Base-by-base conservation (phyloP, 257 asterid genomes). In the Solanum pennellii region DNA sequence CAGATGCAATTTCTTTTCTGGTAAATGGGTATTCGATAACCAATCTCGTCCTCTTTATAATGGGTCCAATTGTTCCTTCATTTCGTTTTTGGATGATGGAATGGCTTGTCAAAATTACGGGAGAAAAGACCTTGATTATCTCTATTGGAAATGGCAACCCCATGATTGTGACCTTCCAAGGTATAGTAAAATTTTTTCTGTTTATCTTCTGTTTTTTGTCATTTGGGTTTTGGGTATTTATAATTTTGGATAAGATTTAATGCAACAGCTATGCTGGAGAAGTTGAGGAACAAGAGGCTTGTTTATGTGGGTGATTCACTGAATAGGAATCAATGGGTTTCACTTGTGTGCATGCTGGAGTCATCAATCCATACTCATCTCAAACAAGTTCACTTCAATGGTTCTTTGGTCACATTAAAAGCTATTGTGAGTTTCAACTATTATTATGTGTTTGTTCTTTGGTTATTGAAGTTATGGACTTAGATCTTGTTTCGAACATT, bases 261-360 rank as follows among this genome's bases (percentile, higher is more conserved):
- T 82, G 95, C 91, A 18, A 92, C 91, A 3, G 69, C 86, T 18
- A 75, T 95, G 88, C 60, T 94, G 92, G 94, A 92, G 93, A 92
- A 89, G 90, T 7, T 94, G 77, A 89, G 94, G 76, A 93, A 92
- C 49, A 95, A 93, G 84, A 95, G 91, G 90, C 69, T 95, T 25
- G 88, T 93, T 12, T 94, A 75, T 73, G 94, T 92, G 10, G 98
- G 98, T 12, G 98, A 95, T 90, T 95, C 98, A 1, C 62, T 95
- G 59, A 91, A 86, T 74, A 89, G 94, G 83, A 93, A 93, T 45
- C 98, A 94, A 87, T 94, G 95, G 94, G 89, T 77, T 41, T 94
- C 98, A 6, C 89, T 95, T 92, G 93, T 92, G 35, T 95, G 98
- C 88, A 77, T 95, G 47, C 83, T 94, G 3, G 95, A 94, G 69